Percentiles rank a stretch among this genome's conserved stretches.
Conservation (phyloP, 257 asterid genomes). For the Scutellaria barbata region DNA sequence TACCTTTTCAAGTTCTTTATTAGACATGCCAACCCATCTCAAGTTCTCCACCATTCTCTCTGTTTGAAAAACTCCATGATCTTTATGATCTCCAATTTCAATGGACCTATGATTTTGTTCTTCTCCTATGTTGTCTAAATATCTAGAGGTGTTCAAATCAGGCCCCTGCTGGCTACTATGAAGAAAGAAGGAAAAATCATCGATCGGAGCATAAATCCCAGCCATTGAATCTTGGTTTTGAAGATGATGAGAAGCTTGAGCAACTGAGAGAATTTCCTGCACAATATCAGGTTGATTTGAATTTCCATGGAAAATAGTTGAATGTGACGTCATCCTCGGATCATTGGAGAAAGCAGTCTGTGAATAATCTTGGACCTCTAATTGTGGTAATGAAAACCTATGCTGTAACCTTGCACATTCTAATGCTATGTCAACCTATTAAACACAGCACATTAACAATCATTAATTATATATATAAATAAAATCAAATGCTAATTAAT, state of each 20-base stretch:
- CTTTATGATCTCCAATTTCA: slow-evolving; percentile 49
- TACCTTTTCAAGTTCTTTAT: slow-evolving; percentile 60
- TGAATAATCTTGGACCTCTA: slow-evolving; percentile 71
- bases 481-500: too few species aligned
- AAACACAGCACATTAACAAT: neutral
- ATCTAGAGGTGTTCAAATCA: slow-evolving; percentile 44
- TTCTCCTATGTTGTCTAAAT: slow-evolving; percentile 41
- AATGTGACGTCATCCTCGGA: slow-evolving; percentile 36
- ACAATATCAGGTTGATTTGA: slow-evolving; percentile 58
- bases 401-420: slow-evolving; percentile 93
- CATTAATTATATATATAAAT: neutral
- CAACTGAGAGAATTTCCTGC: slow-evolving; percentile 80
- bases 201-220: slow-evolving; percentile 46
- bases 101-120: slow-evolving; percentile 48
- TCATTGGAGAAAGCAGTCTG: slow-evolving; percentile 42
- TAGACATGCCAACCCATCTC: slow-evolving; percentile 73
- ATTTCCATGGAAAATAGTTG: slow-evolving; percentile 44
- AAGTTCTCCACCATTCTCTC: slow-evolving; percentile 69
- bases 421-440: slow-evolving; percentile 80
- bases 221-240: slow-evolving; percentile 60
- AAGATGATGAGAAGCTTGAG: slow-evolving; percentile 78
- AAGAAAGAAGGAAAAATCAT: slow-evolving; percentile 68
- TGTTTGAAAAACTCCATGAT: slow-evolving; percentile 45
- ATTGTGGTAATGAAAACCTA: slow-evolving; percentile 68
- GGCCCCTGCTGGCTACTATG: slow-evolving; percentile 49